Conservation (phyloP, 1,284 basidiomycete species). For the Schizophyllum commune region DNA sequence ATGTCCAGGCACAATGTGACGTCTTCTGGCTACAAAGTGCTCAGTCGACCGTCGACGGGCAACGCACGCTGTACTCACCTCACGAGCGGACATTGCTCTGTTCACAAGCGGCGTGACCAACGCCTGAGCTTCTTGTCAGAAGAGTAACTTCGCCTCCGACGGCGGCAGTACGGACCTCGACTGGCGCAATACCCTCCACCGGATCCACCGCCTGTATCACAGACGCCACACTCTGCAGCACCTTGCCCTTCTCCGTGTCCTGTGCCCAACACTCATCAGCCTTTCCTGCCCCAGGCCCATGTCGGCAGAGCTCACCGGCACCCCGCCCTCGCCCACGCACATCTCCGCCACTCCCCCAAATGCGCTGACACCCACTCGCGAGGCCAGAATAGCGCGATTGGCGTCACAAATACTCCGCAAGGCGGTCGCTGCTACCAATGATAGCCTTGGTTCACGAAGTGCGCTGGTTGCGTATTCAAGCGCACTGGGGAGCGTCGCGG, state of each 20-base stretch:
- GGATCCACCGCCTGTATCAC: constrained; percentile 84
- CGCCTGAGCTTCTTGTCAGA: not conserved
- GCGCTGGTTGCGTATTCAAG: not conserved
- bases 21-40: constrained; percentile 57
- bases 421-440: constrained; percentile 66
- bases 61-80: constrained; percentile 59
- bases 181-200: constrained; percentile 64
- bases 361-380: constrained; percentile 58
- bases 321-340: constrained; percentile 64
- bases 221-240: constrained; percentile 83
- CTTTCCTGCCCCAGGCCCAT: not conserved
- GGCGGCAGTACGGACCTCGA: constrained; percentile 45
- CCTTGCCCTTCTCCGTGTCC: constrained; percentile 85
- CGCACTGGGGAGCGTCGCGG: constrained; percentile 6
- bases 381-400: constrained; percentile 71
- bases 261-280: constrained; percentile 19
- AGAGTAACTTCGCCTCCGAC: not conserved
- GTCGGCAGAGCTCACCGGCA: constrained; percentile 47
- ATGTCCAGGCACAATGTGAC: constrained; percentile 69
- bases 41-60: constrained; percentile 27
- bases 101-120: not conserved
- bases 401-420: constrained; percentile 83
- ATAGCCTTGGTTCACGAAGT: not conserved
- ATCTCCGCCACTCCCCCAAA: constrained; percentile 57
- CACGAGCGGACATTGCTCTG: constrained; percentile 70